Conservation (phyloP, 768 basidiomycete genomes). For the Lentinus brumalis region DNA sequence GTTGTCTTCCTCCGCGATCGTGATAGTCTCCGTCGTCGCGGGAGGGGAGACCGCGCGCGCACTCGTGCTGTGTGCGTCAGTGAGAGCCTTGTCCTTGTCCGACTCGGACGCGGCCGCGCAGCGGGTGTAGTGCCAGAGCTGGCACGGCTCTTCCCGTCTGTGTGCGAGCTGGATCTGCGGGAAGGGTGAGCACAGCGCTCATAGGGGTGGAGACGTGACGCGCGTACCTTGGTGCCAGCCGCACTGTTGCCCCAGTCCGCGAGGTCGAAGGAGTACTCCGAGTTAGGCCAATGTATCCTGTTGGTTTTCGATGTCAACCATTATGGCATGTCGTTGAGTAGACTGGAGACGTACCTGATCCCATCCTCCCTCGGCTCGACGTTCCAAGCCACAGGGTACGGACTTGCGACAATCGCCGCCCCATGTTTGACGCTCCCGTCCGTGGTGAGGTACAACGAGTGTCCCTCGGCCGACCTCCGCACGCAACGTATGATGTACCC, state of each 20-base stretch:
- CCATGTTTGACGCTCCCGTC: constrained; percentile 19
- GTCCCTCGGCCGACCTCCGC: constrained; percentile 10
- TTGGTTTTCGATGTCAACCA: no score
- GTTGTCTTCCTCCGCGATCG: constrained; percentile 26
- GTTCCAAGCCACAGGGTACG: constrained; percentile 29
- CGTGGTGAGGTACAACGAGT: constrained; percentile 24
- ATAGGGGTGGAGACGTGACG: neutral
- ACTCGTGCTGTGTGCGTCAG: constrained; percentile 5
- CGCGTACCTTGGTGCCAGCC: constrained; percentile 25
- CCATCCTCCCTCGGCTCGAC: constrained; percentile 20
- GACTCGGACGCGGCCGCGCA: constrained; percentile 16
- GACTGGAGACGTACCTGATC: constrained; percentile 15
- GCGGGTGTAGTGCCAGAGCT: constrained; percentile 27
- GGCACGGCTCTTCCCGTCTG: constrained; percentile 19
- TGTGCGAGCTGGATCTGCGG: constrained; percentile 25
- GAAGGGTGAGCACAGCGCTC: neutral
- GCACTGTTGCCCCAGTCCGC: constrained; percentile 22
- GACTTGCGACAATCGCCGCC: constrained; percentile 24
- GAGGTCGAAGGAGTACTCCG: constrained; percentile 23
- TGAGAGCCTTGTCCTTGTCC: constrained; percentile 2
- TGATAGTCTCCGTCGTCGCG: constrained; percentile 24
- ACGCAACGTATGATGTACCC: constrained; percentile 28
- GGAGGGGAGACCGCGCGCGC: constrained; percentile 15
- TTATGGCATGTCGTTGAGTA: neutral
- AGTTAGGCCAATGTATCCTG: constrained; percentile 29